Evolutionary conservation across 1,284 basidiomycete species (phyloP), one percentile per base, ranked within the genome.

Genomic region (Amylostereum areolatum): DNA sequence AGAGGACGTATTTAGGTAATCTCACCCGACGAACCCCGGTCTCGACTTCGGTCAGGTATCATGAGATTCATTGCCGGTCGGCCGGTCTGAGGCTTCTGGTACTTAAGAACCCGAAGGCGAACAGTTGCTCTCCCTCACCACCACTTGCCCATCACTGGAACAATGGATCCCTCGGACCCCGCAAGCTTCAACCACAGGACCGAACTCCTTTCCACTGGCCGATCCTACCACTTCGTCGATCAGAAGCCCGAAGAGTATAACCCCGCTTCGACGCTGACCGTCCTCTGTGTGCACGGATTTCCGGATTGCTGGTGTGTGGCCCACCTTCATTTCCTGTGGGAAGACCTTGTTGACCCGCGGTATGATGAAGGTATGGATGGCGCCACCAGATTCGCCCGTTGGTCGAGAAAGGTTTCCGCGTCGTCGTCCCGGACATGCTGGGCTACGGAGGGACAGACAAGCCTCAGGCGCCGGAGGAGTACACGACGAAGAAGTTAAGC

Each of bases 241-340:
- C 75, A 87, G 62, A 54, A 69, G 33, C 80, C 83, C 5, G 55
- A 51, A 9, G 55, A 66, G 44, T 70, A 75, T 54, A 62, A 73
- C 50, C 61, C 67, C 25, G 59, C 62, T 36, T 58, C 61, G n/a
- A 67, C 66, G 10, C 67, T 67, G 1, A 80, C 83, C 2, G 54
- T 89, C 4, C 69, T 88, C n/a, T 83, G 81, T 58, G 55, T 88
- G 18, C 85, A 89, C 59, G 85, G 85, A 1, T 88, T 89, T 59
- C 85, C 85, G 9, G 85, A 88, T 57, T 64, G 77, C 40, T 84
- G 81, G 81, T 79, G 64, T 36, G 59, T 50, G 5, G 11, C 11
- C 27, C 35, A 29, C 32, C 7, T 43, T 5, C 18, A 4, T 10
- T 30, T 12, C 41, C 36, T 45, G 32, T 7, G 24, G 18, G 28